Conservation (phyloP, 345 rosid species). For the Eucalyptus sp. region DNA sequence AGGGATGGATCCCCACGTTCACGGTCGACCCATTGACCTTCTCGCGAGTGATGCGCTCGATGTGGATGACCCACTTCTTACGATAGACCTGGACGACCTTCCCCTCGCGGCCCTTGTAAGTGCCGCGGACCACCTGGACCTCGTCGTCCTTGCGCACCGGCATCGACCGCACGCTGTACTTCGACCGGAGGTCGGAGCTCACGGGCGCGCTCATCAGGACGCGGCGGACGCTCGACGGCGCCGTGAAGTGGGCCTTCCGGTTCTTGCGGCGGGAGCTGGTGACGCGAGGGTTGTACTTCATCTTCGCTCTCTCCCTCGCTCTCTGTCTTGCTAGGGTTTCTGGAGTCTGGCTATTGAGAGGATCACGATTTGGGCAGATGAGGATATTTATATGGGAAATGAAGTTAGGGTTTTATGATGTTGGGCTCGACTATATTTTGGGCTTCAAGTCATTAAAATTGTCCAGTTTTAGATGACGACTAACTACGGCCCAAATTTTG, state of each 20-base stretch:
- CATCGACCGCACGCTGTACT: background rate
- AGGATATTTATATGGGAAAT: background rate
- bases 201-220: constrained; percentile 9
- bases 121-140: constrained; percentile 6
- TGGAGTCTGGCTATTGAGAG: background rate
- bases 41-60: constrained; percentile 13
- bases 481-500: background rate
- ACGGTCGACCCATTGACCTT: constrained; percentile 11
- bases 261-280: constrained; percentile 13
- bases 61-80: constrained; percentile 13
- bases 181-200: constrained; percentile 2
- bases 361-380: fast-evolving
- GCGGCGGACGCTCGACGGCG: constrained; percentile 13
- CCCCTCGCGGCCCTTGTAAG: constrained; percentile 8
- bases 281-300: constrained; percentile 10
- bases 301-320: background rate
- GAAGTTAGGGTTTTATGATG: background rate
- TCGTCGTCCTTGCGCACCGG: constrained; percentile 14
- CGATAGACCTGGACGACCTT: constrained; percentile 12
- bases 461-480: background rate
- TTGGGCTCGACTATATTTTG: background rate
- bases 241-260: constrained; percentile 11
- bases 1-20: constrained; percentile 3
- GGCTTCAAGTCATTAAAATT: background rate
- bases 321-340: background rate